Conservation (phyloP, 306 rosid species). For the Malus sieversii region DNA sequence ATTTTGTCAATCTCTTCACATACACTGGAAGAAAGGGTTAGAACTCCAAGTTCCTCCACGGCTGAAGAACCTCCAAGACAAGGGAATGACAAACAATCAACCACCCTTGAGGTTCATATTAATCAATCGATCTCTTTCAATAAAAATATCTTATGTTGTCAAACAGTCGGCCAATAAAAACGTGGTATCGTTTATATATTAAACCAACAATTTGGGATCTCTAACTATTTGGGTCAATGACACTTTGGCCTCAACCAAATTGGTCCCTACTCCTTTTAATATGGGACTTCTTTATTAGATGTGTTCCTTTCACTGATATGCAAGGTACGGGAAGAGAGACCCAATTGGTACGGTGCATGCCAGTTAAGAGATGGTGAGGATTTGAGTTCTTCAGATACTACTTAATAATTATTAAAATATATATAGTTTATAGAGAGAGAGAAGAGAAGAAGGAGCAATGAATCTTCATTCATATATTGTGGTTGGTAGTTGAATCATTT, state of each 20-base stretch:
- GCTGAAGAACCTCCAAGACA: background rate
- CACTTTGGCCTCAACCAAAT: background rate
- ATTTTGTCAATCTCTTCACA: background rate
- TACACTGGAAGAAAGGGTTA: background rate
- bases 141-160: no score
- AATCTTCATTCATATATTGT: background rate
- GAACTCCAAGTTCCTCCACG: background rate
- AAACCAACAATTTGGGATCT: background rate
- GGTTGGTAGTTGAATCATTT: background rate
- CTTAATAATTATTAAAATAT: background rate
- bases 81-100: no score
- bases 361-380: constrained; percentile 28
- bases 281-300: background rate
- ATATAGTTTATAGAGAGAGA: background rate
- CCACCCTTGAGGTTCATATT: no score
- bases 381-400: background rate
- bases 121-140: background rate
- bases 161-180: no score
- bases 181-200: no score
- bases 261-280: constrained; percentile 13
- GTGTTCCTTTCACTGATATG: constrained; percentile 23
- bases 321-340: constrained; percentile 44
- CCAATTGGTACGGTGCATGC: constrained; percentile 44
- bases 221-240: background rate
- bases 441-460: constrained; percentile 1